Evolutionary conservation across 1,284 basidiomycete species (phyloP).

Genomic region (Termitomyces sp.): DNA sequence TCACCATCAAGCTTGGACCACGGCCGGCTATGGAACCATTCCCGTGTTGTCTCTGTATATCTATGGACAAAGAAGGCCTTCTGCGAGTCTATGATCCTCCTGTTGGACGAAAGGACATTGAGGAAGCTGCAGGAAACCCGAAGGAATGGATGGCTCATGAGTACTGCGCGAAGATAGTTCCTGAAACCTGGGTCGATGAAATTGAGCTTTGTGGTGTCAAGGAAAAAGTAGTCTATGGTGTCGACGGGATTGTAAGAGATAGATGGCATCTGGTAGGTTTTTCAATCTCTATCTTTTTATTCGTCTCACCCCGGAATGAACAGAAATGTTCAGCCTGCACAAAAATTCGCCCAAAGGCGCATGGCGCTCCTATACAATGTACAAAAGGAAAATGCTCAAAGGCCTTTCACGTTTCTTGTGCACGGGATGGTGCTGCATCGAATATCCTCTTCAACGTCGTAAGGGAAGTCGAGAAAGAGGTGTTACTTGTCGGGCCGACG

Average conservation of each 20-base stretch:
- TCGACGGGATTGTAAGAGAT: slow-evolving; percentile 82
- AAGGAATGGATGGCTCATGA: slow-evolving; percentile 68
- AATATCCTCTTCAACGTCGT: slow-evolving; percentile 60
- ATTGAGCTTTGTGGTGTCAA: slow-evolving; percentile 38
- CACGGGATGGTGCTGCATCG: slow-evolving; percentile 47
- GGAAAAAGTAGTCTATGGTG: slow-evolving; percentile 69
- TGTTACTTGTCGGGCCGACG: slow-evolving; percentile 48
- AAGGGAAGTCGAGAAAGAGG: slow-evolving; percentile 72
- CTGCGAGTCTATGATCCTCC: slow-evolving; percentile 70
- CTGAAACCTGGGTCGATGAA: slow-evolving; percentile 83
- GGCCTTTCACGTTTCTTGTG: slow-evolving; percentile 93
- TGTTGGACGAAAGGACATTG: slow-evolving; percentile 42
- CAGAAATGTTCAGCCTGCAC: slow-evolving; percentile 88
- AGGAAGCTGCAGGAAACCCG: slow-evolving; percentile 39
- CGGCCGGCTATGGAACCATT: slow-evolving; percentile 54
- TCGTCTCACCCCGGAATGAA: slow-evolving; percentile 3
- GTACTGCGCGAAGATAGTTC: slow-evolving; percentile 72
- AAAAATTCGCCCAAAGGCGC: slow-evolving; percentile 58
- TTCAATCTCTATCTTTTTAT: not conserved
- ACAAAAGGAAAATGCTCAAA: slow-evolving; percentile 90
- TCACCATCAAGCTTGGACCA: slow-evolving; percentile 60
- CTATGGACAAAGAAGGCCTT: slow-evolving; percentile 49
- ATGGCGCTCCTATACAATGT: slow-evolving; percentile 92
- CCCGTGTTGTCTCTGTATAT: slow-evolving; percentile 82
- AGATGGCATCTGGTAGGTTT: slow-evolving; percentile 78